Percentiles rank a stretch among this genome's conserved stretches.
phyloP scores from a whole-genome alignment of 2,329 filamentous ascomycete genomes.

The Penicillium brasilianum region DNA sequence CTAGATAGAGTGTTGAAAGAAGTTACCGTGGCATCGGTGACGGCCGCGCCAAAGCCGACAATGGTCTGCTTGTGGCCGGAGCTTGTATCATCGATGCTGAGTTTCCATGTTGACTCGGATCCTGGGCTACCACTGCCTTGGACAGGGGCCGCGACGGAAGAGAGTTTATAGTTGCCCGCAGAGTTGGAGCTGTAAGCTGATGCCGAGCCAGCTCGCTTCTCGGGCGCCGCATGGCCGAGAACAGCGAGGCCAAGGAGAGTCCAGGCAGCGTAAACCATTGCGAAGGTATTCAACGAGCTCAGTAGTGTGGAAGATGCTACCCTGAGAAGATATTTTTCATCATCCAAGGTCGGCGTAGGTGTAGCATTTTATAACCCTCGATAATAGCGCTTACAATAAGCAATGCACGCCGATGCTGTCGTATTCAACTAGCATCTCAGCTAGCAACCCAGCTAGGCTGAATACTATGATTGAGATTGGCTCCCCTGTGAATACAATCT shows the following conservation, averaged over 20 bases:
- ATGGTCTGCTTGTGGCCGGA: constrained; percentile 36
- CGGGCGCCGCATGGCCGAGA: constrained; percentile 10
- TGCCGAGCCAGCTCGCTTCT: constrained; percentile 27
- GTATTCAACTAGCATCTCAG: too few species aligned
- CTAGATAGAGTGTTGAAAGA: constrained; percentile 41
- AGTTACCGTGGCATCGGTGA: constrained; percentile 46
- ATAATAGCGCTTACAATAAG: background rate
- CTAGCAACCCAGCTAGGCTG: background rate
- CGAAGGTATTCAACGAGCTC: background rate
- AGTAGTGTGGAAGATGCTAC: background rate
- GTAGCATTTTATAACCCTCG: background rate
- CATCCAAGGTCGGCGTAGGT: background rate
- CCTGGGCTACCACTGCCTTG: constrained; percentile 27
- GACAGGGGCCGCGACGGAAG: constrained; percentile 26
- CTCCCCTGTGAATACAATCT: background rate
- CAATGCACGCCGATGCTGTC: background rate
- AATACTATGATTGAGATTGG: background rate
- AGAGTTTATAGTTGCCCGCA: constrained; percentile 34
- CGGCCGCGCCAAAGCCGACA: constrained; percentile 45
- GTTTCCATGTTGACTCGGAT: constrained; percentile 33
- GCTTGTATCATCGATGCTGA: constrained; percentile 34
- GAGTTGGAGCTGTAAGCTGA: constrained; percentile 37
- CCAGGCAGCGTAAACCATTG: constrained; percentile 6
- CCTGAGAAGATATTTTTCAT: background rate
- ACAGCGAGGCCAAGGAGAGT: constrained; percentile 20